Base-by-base conservation (phyloP, 2,329 filamentous ascomycete species). In the Aspergillus brasiliensis region DNA sequence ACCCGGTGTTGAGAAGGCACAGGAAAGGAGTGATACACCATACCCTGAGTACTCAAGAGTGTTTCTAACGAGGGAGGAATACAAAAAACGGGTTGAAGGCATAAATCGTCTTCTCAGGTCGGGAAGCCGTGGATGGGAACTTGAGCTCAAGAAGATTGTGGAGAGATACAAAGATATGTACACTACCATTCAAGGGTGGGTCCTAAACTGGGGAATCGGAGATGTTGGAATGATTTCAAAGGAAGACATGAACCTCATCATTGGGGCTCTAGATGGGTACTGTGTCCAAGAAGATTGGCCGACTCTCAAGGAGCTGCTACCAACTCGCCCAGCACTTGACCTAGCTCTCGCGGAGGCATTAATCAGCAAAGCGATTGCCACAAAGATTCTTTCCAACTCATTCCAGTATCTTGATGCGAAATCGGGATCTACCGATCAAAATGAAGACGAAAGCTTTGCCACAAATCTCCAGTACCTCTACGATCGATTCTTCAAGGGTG, bases 401-500 rank as follows among this genome's bases (percentile, higher is more conserved):
- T 55, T 55, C 23, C 31, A 40, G 52, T 55, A 55, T 13, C 40
- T 55, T n/a, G 37, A 55, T 46, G 52, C 40, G 25, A 55, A 55
- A 25, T 3, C 37, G 7, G 10, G 25, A 5, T n/a, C 19, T 23
- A 13, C n/a, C 2, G 52, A 55, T n/a, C 4, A 27, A 8, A 15
- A 11, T 5, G 44, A 47, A 23, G 44, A 47, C 13, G 19, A 27
- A 3, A 6, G 13, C 5, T 47, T 47, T 47, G 17, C 44, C 10
- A 7, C 19, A n/a, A 40, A 28, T 8, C 25, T 55, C 13, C 31
- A 47, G 13, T 31, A 37, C 19, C 17, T 55, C 3, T 47, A 55
- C 34, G 3, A 23, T 7, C 44, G 25, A 15, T 19, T 55, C 19
- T 21, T 23, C 7, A 5, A 55, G 15, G 47, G 52, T 55, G 46